phyloP scores from a whole-genome alignment of 2,329 filamentous ascomycete species.

The Botrytis cinerea region DNA sequence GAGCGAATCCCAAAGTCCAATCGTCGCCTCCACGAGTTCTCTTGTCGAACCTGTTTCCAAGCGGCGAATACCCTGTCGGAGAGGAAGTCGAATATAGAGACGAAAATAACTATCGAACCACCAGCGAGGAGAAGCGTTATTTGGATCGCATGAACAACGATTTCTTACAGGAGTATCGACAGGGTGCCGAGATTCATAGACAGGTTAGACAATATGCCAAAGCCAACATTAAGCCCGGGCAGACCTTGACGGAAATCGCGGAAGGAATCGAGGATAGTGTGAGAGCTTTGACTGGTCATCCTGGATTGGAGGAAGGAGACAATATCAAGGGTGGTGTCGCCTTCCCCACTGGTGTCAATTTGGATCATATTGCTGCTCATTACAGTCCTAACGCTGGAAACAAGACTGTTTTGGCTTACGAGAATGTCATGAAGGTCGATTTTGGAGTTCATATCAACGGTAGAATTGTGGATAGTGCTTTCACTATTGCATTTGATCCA shows the following conservation, averaged over 20 bases:
- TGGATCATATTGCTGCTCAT: conserved; percentile 85
- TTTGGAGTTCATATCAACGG: conserved; percentile 73
- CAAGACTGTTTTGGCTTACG: conserved; percentile 66
- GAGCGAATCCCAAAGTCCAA: conserved; percentile 64
- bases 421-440: conserved; percentile 74
- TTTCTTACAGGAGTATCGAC: conserved; percentile 77
- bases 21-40: conserved; percentile 75
- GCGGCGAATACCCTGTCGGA: conserved; percentile 71
- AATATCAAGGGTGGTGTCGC: conserved; percentile 78
- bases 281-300: conserved; percentile 73
- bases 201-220: conserved; percentile 84
- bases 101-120: conserved; percentile 78
- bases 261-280: conserved; percentile 86
- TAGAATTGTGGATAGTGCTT: conserved; percentile 70
- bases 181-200: conserved; percentile 85
- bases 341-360: conserved; percentile 80
- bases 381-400: conserved; percentile 87
- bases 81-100: conserved; percentile 76
- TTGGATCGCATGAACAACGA: conserved; percentile 79
- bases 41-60: conserved; percentile 72
- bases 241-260: conserved; percentile 78
- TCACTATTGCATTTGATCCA: conserved; percentile 68
- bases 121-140: conserved; percentile 80
- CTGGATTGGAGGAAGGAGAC: conserved; percentile 76
- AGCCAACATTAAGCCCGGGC: conserved; percentile 77